These are phyloP conservation scores for Penicillium brasilianum DNA, from an alignment of 2,329 filamentous ascomycete species.

Conservation along the genomic window DNA sequence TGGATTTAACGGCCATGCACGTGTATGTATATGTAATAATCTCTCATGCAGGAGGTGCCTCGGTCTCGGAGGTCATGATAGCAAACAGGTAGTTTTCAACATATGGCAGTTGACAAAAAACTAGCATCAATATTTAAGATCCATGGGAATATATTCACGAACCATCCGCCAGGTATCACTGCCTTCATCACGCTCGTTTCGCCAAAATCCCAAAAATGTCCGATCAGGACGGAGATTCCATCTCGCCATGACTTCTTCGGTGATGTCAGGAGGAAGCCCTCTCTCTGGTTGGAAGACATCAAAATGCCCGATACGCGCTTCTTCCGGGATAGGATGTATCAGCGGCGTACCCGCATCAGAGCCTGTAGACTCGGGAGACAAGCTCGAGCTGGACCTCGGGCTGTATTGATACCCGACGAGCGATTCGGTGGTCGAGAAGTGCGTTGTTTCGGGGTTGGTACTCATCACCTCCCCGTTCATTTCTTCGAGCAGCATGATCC, in stretches of 20 bases:
- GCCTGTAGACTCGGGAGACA: not conserved
- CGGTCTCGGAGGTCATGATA: not conserved
- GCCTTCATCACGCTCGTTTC: slow-evolving; percentile 26
- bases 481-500: slow-evolving; percentile 40
- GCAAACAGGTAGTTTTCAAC: not conserved
- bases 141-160: slow-evolving; percentile 32
- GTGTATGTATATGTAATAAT: not conserved
- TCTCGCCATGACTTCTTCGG: slow-evolving; percentile 25
- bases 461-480: slow-evolving; percentile 20
- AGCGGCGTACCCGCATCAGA: not conserved
- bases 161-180: slow-evolving; percentile 27
- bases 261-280: slow-evolving; percentile 24
- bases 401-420: not conserved
- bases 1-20: not conserved
- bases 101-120: not conserved
- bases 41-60: not conserved
- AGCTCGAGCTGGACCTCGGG: not conserved
- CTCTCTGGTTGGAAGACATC: slow-evolving; percentile 31
- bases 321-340: slow-evolving; percentile 25
- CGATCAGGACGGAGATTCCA: slow-evolving; percentile 29
- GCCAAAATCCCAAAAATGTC: slow-evolving; percentile 29
- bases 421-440: not conserved
- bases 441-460: not conserved
- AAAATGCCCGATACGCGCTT: slow-evolving; percentile 35
- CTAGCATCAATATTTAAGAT: not conserved